phyloP scores from a whole-genome alignment of 1,284 basidiomycete genomes.

The Fomitiporia mediterranea region DNA sequence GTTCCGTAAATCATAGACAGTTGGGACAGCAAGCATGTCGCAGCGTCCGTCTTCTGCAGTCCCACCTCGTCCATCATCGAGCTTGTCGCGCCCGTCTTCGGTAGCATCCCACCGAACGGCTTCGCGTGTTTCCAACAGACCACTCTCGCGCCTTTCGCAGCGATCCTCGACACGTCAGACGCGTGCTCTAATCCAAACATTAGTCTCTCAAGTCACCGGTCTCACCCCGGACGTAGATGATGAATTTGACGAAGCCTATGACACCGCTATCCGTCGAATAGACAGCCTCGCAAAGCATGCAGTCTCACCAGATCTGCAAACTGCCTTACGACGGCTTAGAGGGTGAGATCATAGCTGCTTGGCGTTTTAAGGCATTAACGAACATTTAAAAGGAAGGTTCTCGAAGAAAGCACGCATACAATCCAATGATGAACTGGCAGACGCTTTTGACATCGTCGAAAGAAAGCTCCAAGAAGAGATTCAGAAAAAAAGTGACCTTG shows the following conservation, averaged over 20 bases:
- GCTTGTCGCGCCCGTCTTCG: constrained; percentile 33
- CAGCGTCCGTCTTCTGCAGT: background rate
- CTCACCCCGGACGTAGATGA: constrained; percentile 34
- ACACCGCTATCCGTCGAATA: constrained; percentile 46
- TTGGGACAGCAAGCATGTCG: too few relatives aligned
- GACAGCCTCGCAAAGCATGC: constrained; percentile 51
- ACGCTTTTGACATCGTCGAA: constrained; percentile 52
- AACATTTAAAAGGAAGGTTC: constrained; percentile 36
- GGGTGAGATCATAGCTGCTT: constrained; percentile 38
- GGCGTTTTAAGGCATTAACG: constrained; percentile 10
- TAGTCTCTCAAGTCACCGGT: constrained; percentile 51
- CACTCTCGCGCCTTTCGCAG: constrained; percentile 34
- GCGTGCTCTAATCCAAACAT: constrained; percentile 46
- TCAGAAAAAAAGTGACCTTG: constrained; percentile 50
- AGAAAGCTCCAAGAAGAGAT: constrained; percentile 44
- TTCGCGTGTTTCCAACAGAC: constrained; percentile 53
- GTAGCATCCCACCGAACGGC: constrained; percentile 39
- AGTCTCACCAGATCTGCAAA: constrained; percentile 48
- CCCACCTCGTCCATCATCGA: constrained; percentile 23
- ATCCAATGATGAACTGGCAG: constrained; percentile 51
- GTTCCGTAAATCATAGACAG: too few relatives aligned
- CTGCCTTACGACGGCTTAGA: constrained; percentile 51
- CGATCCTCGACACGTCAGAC: constrained; percentile 45
- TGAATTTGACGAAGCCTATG: constrained; percentile 46
- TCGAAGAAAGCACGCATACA: constrained; percentile 67